Evolutionary conservation across 306 rosid genomes (phyloP), one percentile per base, ranked within the genome.

Genomic region (Castanea sativa): DNA sequence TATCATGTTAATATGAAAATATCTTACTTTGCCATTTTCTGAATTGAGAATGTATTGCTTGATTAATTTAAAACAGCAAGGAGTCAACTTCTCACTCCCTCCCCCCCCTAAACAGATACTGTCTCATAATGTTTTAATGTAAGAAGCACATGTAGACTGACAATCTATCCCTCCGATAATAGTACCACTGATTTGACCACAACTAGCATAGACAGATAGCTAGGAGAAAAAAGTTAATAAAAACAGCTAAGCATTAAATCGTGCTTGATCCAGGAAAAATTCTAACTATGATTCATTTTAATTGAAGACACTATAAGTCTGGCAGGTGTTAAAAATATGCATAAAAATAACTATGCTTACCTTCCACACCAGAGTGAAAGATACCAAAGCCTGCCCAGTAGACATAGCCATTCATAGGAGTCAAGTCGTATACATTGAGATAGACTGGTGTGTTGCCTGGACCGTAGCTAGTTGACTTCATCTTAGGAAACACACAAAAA

Each of bases 301-400:
- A 63, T 5, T 29, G n/a, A 55, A 70, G 20, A 23, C 52, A 55
- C 16, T 2, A 52, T 16, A 60, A n/a, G 12, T 38, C 29, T 12
- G 23, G 71, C 25, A 76, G 16, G 70, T 23, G 3, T 33, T 18
- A 71, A 56, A 19, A 53, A 60, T 59, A 56, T 74, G 81, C 65
- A 71, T 38, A 58, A 80, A 69, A 80, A 56, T 20, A 32, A 71
- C 63, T 27, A 52, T 67, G 13, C 60, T 41, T 85, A 93, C 99
- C 99, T 93, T 96, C 97, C 43, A 96, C 96, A 73, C 99, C 98
- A 73, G 99, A 96, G 86, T 96, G 98, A 81, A 89, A 96, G 83
- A 96, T 91, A 58, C 99, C 99, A 59, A 96, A 80, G 83, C 99
- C 99, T 38, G 94, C 97, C 99, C 99, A 96, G 76, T 93, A 86